Conservation (phyloP, 1,284 basidiomycete genomes). For the Phellopilus nigrolimitatus region DNA sequence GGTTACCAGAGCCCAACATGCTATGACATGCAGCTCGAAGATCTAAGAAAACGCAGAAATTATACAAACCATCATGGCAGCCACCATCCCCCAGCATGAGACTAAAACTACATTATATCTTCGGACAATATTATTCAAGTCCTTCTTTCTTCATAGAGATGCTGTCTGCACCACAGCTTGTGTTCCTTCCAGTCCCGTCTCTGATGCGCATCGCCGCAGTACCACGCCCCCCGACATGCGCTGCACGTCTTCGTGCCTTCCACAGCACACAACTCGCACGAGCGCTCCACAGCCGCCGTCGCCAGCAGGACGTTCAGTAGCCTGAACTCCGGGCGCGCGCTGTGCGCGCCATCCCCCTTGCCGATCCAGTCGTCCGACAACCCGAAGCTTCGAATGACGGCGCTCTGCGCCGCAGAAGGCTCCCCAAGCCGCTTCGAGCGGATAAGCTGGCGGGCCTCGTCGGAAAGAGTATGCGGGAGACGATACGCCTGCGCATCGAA, state of each 20-base stretch:
- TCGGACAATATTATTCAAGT: background rate
- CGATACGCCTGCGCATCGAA: conserved; percentile 11
- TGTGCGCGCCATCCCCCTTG: background rate
- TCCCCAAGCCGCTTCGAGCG: conserved; percentile 19
- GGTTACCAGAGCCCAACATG: conserved; percentile 58
- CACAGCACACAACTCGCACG: conserved; percentile 14
- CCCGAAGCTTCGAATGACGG: conserved; percentile 12
- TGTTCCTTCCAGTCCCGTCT: conserved; percentile 16
- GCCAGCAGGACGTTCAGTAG: conserved; percentile 9
- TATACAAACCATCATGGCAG: too few species aligned
- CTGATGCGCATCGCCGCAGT: conserved; percentile 19
- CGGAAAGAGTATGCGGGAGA: conserved; percentile 15
- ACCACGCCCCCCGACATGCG: conserved; percentile 18
- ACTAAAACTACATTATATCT: too few species aligned
- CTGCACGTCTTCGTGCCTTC: conserved; percentile 18
- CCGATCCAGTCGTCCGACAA: conserved; percentile 17
- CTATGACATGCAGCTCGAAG: conserved; percentile 41
- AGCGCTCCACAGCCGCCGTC: conserved; percentile 9
- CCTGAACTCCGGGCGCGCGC: conserved; percentile 4
- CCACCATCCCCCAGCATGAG: too few species aligned
- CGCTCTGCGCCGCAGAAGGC: conserved; percentile 3
- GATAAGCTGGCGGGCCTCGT: conserved; percentile 16
- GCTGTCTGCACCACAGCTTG: conserved; percentile 16
- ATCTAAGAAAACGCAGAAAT: too few species aligned
- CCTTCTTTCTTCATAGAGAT: conserved; percentile 9